Conservation (phyloP, 805 yeast species). For the Ogataea populi-albae region DNA sequence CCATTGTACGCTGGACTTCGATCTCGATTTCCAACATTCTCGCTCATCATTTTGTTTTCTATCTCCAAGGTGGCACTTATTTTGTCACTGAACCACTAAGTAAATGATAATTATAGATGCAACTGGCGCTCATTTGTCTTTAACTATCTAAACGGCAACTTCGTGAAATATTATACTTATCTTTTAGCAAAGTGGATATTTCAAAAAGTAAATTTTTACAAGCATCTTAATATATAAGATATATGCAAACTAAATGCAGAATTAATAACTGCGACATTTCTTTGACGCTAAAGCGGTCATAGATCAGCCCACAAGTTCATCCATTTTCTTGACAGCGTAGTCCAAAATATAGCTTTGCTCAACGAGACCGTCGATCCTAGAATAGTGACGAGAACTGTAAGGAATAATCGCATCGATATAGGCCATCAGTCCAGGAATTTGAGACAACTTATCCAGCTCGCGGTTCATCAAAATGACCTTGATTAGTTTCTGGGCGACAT, state of each 20-base stretch:
- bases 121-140: too few species aligned
- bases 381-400: constrained; percentile 81
- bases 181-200: too few species aligned
- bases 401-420: constrained; percentile 78
- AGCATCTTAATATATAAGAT: too few species aligned
- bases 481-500: constrained; percentile 75
- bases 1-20: constrained; percentile 11
- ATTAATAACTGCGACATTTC: too few species aligned
- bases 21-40: constrained; percentile 3
- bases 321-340: constrained; percentile 78
- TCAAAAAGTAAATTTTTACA: too few species aligned
- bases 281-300: too few species aligned
- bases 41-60: neutral
- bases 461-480: constrained; percentile 58
- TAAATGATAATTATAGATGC: too few species aligned
- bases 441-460: constrained; percentile 53
- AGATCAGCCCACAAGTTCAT: constrained; percentile 32
- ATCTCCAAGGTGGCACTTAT: too few species aligned
- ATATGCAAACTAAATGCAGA: too few species aligned
- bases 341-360: constrained; percentile 87
- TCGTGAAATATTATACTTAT: too few species aligned
- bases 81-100: too few species aligned
- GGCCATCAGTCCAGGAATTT: constrained; percentile 64
- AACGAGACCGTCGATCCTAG: constrained; percentile 70
- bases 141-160: too few species aligned